Base-by-base conservation (phyloP, 129 eudicot species). In the Chrysanthemum seticuspe region DNA sequence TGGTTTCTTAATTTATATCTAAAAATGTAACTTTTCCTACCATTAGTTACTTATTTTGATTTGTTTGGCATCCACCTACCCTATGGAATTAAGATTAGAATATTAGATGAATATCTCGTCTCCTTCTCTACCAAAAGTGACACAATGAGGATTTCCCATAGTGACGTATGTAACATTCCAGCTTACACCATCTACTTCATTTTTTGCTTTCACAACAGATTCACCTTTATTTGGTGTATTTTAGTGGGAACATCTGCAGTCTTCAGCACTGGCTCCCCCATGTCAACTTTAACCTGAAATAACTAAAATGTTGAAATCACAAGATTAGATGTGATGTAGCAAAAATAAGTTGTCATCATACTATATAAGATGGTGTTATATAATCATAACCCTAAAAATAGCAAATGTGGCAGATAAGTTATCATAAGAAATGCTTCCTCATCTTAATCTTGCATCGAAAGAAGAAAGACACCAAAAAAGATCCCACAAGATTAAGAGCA, bases 141-240 rank as follows among this genome's bases (percentile, higher is more conserved):
- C 81, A 75, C 99, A 95, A 48, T 95, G 99, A 70, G 99, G 99
- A 85, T 91, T 90, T 76, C 99, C 99, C 99, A 95, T 95, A 87
- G 97, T 95, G 77, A 95, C 99, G 70, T 97, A 95, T 19, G 97
- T 95, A 16, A 85, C 99, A 76, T 76, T 80, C 99, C 99, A 95
- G 70, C 63, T 81, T 52, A 71, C 70, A 47, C 99, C 99, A 67
- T 88, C 97, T 0, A 95, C 95, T 51, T 75, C 85, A 19, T 91
- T 55, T 59, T 78, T 83, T 40, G 96, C 81, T 80, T 88, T 95
- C 71, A 90, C 94, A 15, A 87, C 99, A 50, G 99, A 77, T 54
- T 82, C 81, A 55, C 75, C 87, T 69, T 83, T 74, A 61, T 84
- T 88, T 72, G 99, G 77, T 59, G 79, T 76, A 95, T 71, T 27